Evolutionary conservation across 495 filamentous ascomycete species (phyloP).

Genomic region (Penicillium chermesinum): DNA sequence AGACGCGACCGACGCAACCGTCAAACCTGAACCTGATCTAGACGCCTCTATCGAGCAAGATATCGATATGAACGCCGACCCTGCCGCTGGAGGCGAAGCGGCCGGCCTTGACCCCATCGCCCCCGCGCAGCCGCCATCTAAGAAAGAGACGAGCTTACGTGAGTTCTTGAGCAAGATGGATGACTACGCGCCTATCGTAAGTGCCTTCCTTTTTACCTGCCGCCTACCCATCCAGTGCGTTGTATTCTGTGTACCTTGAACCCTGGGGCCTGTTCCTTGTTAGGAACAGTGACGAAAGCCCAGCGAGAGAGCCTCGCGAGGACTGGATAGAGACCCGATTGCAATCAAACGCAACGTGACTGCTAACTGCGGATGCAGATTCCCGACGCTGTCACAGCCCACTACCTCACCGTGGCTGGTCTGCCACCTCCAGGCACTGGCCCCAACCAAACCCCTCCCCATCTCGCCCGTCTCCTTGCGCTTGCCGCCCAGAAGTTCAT

Average conservation of each 20-base stretch:
- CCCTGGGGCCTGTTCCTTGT: background rate
- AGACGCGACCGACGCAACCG: conserved; percentile 14
- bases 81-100: conserved; percentile 15
- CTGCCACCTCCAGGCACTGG: conserved; percentile 79
- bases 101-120: conserved; percentile 27
- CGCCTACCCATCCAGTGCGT: too few species aligned
- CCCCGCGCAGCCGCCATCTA: conserved; percentile 52
- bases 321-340: background rate
- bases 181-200: conserved; percentile 94
- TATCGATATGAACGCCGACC: conserved; percentile 38
- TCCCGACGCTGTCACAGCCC: conserved; percentile 93
- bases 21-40: conserved; percentile 31
- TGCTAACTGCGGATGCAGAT: conserved; percentile 55
- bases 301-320: background rate
- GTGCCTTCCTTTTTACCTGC: too few species aligned
- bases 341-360: background rate
- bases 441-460: conserved; percentile 76
- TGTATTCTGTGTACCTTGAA: too few species aligned
- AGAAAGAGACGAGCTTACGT: conserved; percentile 85
- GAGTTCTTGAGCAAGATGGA: conserved; percentile 96
- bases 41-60: conserved; percentile 42
- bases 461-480: conserved; percentile 85
- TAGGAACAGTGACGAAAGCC: background rate
- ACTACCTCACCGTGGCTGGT: conserved; percentile 94
- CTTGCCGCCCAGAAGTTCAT: conserved; percentile 98